phyloP scores from a whole-genome alignment of 1,284 basidiomycete species.

The Pyrrhoderma noxium region DNA sequence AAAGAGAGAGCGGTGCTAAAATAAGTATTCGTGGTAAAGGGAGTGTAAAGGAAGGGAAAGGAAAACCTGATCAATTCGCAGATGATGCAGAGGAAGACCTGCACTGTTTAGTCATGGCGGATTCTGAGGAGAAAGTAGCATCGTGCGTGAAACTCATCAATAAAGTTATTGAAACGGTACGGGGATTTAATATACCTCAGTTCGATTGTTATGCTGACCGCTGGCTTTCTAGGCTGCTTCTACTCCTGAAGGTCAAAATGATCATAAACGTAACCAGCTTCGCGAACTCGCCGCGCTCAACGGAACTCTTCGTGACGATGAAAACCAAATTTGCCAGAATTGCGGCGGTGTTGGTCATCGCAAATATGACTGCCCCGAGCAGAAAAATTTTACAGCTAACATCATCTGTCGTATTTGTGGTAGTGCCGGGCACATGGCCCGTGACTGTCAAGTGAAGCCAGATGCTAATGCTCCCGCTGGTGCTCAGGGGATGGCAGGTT shows the following conservation, averaged over 20 bases:
- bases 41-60: slow-evolving; percentile 98
- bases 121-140: slow-evolving; percentile 87
- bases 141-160: slow-evolving; percentile 94
- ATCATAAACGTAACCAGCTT: slow-evolving; percentile 98
- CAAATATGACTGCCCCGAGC: slow-evolving; percentile 96
- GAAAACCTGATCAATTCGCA: slow-evolving; percentile 84
- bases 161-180: slow-evolving; percentile 93
- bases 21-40: slow-evolving; percentile 98
- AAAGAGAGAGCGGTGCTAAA: slow-evolving; percentile 95
- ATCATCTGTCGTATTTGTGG: slow-evolving; percentile 97
- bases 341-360: slow-evolving; percentile 92
- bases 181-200: slow-evolving; percentile 26
- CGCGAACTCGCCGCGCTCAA: slow-evolving; percentile 97
- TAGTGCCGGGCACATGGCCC: slow-evolving; percentile 93
- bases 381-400: slow-evolving; percentile 94
- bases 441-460: slow-evolving; percentile 85
- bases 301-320: slow-evolving; percentile 97
- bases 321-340: slow-evolving; percentile 99
- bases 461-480: slow-evolving; percentile 52
- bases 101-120: slow-evolving; percentile 94
- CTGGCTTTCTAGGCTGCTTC: slow-evolving; percentile 74
- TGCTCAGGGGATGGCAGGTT: slow-evolving; percentile 24
- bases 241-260: slow-evolving; percentile 98
- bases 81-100: slow-evolving; percentile 98
- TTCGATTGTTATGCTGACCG: slow-evolving; percentile 13